These are phyloP conservation scores for Kwoniella botswanensis DNA, from an alignment of 768 basidiomycete species.

Conservation along the genomic window DNA sequence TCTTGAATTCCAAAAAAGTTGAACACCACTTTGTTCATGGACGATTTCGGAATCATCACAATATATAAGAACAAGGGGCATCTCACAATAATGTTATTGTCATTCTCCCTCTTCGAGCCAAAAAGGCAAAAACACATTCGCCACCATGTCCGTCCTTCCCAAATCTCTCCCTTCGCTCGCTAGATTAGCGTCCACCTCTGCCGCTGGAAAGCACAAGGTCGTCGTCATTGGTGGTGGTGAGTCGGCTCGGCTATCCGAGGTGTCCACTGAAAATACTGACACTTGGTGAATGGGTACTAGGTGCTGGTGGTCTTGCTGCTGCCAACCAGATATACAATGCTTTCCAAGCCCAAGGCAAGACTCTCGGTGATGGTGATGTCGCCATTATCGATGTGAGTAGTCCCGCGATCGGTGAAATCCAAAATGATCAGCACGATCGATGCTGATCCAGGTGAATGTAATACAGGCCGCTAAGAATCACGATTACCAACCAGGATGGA, in stretches of 20 bases:
- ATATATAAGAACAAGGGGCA: not conserved
- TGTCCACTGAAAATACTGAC: not conserved
- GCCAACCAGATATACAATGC: slow-evolving; percentile 86
- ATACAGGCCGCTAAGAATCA: slow-evolving; percentile 70
- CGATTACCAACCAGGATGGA: slow-evolving; percentile 96
- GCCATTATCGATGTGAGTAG: slow-evolving; percentile 73
- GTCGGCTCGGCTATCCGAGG: slow-evolving; percentile 42
- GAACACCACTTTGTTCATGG: not conserved
- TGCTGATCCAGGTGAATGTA: not conserved
- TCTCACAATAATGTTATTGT: not conserved
- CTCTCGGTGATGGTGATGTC: slow-evolving; percentile 75
- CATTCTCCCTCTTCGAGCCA: not conserved
- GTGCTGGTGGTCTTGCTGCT: slow-evolving; percentile 77
- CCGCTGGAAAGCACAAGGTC: slow-evolving; percentile 68
- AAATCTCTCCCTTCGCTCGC: slow-evolving; percentile 29
- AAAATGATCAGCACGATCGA: not conserved
- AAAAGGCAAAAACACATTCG: not conserved
- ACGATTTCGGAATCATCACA: slow-evolving; percentile 10
- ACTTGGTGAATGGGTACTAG: slow-evolving; percentile 60
- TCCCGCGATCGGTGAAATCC: not conserved
- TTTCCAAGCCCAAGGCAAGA: slow-evolving; percentile 72
- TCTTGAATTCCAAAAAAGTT: slow-evolving; percentile 20
- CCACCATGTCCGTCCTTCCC: slow-evolving; percentile 26
- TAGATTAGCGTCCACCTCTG: slow-evolving; percentile 50
- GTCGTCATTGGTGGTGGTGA: slow-evolving; percentile 85